Evolutionary conservation across 2,329 filamentous ascomycete species (phyloP).

Genomic region (Cladosporium halotolerans): DNA sequence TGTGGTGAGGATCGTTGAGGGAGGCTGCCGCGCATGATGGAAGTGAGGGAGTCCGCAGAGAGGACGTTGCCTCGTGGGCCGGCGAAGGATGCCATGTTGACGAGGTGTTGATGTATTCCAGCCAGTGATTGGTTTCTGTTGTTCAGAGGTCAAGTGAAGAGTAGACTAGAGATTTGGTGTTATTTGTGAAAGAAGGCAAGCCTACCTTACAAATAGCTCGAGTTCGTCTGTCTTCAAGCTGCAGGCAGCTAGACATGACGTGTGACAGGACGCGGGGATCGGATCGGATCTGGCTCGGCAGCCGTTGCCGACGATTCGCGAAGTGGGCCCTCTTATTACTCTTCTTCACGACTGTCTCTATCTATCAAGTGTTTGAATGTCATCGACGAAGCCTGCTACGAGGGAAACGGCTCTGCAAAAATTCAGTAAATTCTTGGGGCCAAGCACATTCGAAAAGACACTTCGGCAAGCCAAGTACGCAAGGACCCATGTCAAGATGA

Average conservation of each 20-base stretch:
- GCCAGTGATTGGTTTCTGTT: too few species aligned
- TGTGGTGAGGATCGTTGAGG: conserved; percentile 34
- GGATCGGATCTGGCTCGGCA: conserved; percentile 2
- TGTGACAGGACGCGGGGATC: not conserved
- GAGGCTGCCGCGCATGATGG: conserved; percentile 40
- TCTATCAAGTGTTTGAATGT: too few species aligned
- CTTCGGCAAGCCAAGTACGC: too few species aligned
- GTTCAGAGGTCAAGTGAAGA: not conserved
- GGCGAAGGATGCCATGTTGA: not conserved
- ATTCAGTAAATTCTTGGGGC: too few species aligned
- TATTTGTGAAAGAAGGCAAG: not conserved
- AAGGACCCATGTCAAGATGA: too few species aligned
- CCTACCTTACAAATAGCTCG: not conserved
- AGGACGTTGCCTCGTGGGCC: conserved; percentile 35
- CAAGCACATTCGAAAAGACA: too few species aligned
- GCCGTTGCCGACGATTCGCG: conserved; percentile 1
- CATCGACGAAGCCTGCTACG: too few species aligned
- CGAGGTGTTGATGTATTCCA: not conserved
- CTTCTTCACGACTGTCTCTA: too few species aligned
- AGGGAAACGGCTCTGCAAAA: too few species aligned
- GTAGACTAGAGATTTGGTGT: not conserved
- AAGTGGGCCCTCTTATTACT: too few species aligned
- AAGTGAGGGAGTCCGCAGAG: conserved; percentile 36
- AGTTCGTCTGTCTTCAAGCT: not conserved
- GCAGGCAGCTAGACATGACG: conserved; percentile 4